Evolutionary conservation across 1,284 basidiomycete genomes (phyloP).

Genomic region (Trametes sp.): DNA sequence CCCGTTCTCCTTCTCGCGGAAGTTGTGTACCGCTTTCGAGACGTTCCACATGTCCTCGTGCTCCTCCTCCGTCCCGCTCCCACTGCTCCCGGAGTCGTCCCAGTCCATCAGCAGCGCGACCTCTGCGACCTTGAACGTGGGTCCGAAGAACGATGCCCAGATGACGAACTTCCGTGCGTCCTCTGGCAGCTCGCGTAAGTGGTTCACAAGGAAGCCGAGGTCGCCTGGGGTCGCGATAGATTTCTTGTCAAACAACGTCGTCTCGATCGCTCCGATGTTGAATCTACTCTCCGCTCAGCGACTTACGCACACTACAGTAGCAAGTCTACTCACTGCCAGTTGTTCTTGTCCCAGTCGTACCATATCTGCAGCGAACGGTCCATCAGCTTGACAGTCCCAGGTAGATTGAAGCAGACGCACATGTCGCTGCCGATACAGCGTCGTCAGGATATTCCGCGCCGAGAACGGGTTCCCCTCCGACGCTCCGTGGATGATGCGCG

Average conservation of each 20-base stretch:
- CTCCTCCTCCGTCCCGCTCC: slow-evolving; percentile 60
- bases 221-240: slow-evolving; percentile 63
- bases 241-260: slow-evolving; percentile 57
- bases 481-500: slow-evolving; percentile 60
- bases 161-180: slow-evolving; percentile 70
- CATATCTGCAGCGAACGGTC: slow-evolving; percentile 51
- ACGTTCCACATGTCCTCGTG: slow-evolving; percentile 59
- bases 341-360: slow-evolving; percentile 66
- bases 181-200: slow-evolving; percentile 65
- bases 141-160: slow-evolving; percentile 76
- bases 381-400: background rate
- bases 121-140: slow-evolving; percentile 77
- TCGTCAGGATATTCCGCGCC: slow-evolving; percentile 64
- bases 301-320: background rate
- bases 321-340: slow-evolving; percentile 61
- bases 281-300: slow-evolving; percentile 47
- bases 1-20: slow-evolving; percentile 45
- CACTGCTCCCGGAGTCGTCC: slow-evolving; percentile 61
- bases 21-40: slow-evolving; percentile 56
- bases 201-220: slow-evolving; percentile 64
- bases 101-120: slow-evolving; percentile 75
- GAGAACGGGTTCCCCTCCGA: slow-evolving; percentile 75
- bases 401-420: slow-evolving; percentile 42
- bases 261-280: slow-evolving; percentile 62
- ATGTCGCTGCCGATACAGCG: slow-evolving; percentile 63